Base-by-base conservation (phyloP, 2,329 filamentous ascomycete species). In the Metarhizium anisopliae region DNA sequence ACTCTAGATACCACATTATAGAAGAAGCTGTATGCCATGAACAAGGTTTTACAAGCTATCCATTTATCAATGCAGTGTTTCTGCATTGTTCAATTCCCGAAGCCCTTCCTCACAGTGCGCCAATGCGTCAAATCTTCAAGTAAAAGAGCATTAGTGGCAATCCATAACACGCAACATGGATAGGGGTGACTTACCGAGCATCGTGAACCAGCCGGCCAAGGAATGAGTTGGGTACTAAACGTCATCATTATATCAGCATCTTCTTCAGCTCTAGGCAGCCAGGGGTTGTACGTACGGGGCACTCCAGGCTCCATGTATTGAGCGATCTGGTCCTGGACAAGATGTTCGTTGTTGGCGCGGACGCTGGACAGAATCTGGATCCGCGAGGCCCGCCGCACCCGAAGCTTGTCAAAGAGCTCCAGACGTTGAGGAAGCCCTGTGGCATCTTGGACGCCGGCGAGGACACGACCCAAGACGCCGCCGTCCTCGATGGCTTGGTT, bases 401-500 rank as follows among this genome's bases (percentile, higher is more conserved):
- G 50, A 25, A 52, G 42, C 4, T 30, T 38, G 16, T 56, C 30
- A 20, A 53, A 56, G 11, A 52, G 50, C n/a, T 56, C 18, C 10
- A 56, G 50, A n/a, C 50, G 38, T 13, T 32, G 18, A 47, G 38
- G 40, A 47, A 52, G 20, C 2, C 36, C 36, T 29, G 29, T 13
- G 18, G 50, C n/a, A 47, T 47, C 16, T 47, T 52, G 20, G 20
- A 32, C 30, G 20, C 43, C n/a, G 40, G 11, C 42, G 25, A 55
- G 47, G 6, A 57, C n/a, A 20, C 20, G 18, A 25, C 56, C 56
- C 50, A 55, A 42, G 4, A 50, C 53, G 2, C 42, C 56, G 18
- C 40, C 56, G 43, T 58, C 56, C 36, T 58, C 56, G 43, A 58
- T 45, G 42, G 53, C 56, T 36, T 58, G 53, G 40, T 58, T 58